Evolutionary conservation across 176 grass and related monocot genomes (phyloP).

Genomic region (Oryza longistaminata): DNA sequence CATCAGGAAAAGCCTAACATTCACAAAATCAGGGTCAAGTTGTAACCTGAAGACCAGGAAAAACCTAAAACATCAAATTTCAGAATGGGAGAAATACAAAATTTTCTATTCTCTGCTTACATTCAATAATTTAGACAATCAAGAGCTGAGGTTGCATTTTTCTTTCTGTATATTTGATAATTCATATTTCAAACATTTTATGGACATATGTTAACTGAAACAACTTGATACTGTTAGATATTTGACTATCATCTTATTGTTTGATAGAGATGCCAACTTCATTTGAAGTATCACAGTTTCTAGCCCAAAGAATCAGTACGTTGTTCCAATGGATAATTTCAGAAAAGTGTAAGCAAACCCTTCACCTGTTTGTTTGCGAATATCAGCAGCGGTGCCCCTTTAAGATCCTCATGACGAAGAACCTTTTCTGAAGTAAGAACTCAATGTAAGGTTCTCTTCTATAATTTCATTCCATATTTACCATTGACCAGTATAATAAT

Average conservation of each 20-base stretch:
- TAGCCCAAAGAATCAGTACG: not conserved
- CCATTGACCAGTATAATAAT: conserved; percentile 6
- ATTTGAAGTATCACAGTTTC: not conserved
- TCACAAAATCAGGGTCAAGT: not conserved
- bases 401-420: conserved; percentile 80
- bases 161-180: not conserved
- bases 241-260: conserved; percentile 4
- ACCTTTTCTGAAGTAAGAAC: conserved; percentile 69
- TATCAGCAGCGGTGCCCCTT: conserved; percentile 77
- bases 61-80: not conserved
- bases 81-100: not conserved
- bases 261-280: not conserved
- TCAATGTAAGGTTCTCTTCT: conserved; percentile 30
- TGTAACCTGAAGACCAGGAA: conserved; percentile 2
- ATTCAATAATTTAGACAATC: not conserved
- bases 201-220: not conserved
- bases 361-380: conserved; percentile 90
- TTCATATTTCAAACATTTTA: not conserved
- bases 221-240: not conserved
- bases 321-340: not conserved
- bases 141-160: not conserved
- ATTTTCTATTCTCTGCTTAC: not conserved
- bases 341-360: conserved; percentile 12
- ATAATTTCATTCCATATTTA: not conserved
- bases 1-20: conserved; percentile 5